These are phyloP conservation scores for Cucumis cinereus DNA, from an alignment of 306 rosid species.

Conservation along the genomic window DNA sequence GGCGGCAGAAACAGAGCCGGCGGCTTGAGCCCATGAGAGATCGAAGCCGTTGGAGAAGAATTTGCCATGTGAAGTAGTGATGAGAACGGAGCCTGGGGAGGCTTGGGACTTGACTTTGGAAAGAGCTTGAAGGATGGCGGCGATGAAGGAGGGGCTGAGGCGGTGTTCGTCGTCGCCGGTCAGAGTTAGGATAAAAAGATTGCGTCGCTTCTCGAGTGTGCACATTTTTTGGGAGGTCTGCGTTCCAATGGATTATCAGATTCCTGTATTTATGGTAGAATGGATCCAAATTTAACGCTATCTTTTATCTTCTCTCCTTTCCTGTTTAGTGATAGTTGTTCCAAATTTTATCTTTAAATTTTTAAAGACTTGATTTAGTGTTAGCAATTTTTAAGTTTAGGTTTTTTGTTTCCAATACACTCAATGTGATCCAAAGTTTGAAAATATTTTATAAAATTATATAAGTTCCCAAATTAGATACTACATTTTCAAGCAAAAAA, in stretches of 20 bases:
- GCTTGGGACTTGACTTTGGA: constrained; percentile 28
- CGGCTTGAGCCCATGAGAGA: constrained; percentile 46
- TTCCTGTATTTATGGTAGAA: not conserved
- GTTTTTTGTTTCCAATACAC: too few relatives aligned
- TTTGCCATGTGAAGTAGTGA: constrained; percentile 57
- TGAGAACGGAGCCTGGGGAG: constrained; percentile 43
- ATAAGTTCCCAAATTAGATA: too few relatives aligned
- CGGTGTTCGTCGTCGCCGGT: constrained; percentile 49
- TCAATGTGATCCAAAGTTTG: too few relatives aligned
- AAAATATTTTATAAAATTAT: too few relatives aligned
- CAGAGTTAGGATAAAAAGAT: constrained; percentile 40
- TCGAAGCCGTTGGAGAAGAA: constrained; percentile 76
- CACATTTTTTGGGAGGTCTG: constrained; percentile 26
- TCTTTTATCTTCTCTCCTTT: not conserved
- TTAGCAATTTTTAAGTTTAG: too few relatives aligned
- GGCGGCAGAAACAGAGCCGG: constrained; percentile 30
- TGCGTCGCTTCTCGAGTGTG: constrained; percentile 48
- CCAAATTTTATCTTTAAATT: too few relatives aligned
- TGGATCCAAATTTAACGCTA: not conserved
- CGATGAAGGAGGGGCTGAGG: constrained; percentile 33
- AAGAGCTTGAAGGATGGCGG: constrained; percentile 32
- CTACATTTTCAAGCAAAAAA: too few relatives aligned
- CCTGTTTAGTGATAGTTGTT: not conserved
- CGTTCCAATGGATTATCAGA: not conserved
- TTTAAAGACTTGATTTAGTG: too few relatives aligned